phyloP scores from a whole-genome alignment of 2,329 filamentous ascomycete genomes.

The Verticillium albo-atrum region DNA sequence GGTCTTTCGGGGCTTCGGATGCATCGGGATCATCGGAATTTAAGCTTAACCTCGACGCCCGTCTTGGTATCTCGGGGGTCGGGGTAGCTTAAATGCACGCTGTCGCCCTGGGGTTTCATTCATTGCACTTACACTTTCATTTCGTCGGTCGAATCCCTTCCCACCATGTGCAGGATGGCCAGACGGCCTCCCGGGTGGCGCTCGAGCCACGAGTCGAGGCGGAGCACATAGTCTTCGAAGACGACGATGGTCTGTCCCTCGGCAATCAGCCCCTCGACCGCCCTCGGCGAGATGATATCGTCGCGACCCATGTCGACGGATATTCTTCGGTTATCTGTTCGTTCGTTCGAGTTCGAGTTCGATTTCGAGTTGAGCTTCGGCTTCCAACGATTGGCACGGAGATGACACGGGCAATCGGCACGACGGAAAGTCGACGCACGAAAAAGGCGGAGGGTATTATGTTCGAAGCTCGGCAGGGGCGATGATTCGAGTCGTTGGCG shows the following conservation, averaged over 20 bases:
- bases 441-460: too few species aligned
- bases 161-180: conserved; percentile 58
- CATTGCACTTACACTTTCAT: conserved; percentile 47
- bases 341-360: not conserved
- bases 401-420: not conserved
- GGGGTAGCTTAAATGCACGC: conserved; percentile 2
- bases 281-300: conserved; percentile 34
- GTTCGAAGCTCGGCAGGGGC: too few species aligned
- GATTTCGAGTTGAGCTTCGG: too few species aligned
- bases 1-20: conserved; percentile 88
- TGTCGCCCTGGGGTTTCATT: not conserved
- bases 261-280: conserved; percentile 47
- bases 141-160: conserved; percentile 54
- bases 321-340: not conserved
- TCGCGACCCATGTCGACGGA: conserved; percentile 31
- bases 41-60: not conserved
- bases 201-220: conserved; percentile 53
- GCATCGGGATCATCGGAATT: conserved; percentile 7
- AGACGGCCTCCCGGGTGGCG: conserved; percentile 55
- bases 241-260: conserved; percentile 53
- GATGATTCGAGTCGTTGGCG: too few species aligned
- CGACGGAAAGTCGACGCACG: too few species aligned
- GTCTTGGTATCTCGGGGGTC: not conserved
- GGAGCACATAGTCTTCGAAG: conserved; percentile 48
- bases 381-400: not conserved